Conservation (phyloP, 1,284 basidiomycete genomes). For the Boletus hoseneyae region DNA sequence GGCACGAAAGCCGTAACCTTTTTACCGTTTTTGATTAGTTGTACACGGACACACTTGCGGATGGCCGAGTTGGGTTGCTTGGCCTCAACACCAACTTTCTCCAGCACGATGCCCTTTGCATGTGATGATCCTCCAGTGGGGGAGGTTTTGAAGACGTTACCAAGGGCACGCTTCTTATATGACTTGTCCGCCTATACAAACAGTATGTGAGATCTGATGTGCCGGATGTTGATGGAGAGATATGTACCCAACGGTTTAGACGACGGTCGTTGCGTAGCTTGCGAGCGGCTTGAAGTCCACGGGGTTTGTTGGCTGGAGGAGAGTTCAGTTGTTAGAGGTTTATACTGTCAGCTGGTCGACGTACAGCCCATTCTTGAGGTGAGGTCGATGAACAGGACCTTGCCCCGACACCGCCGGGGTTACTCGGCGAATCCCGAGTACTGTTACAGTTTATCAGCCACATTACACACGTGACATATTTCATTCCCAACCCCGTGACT, state of each 20-base stretch:
- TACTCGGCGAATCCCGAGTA: constrained; percentile 28
- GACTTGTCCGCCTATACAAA: constrained; percentile 85
- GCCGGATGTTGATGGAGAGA: constrained; percentile 6
- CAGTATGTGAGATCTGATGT: constrained; percentile 12
- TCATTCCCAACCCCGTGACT: too few relatives aligned
- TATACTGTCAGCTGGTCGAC: constrained; percentile 35
- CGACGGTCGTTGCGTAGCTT: constrained; percentile 95
- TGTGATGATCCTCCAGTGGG: constrained; percentile 99
- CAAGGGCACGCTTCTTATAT: constrained; percentile 99
- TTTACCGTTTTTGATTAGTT: constrained; percentile 99
- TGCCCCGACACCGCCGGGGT: constrained; percentile 10
- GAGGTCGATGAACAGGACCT: constrained; percentile 34
- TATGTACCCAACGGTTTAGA: constrained; percentile 93
- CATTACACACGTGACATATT: background rate
- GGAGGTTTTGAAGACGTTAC: constrained; percentile 99
- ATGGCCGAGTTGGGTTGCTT: constrained; percentile 99
- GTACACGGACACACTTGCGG: constrained; percentile 99
- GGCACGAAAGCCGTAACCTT: constrained; percentile 90
- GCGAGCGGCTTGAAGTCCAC: constrained; percentile 98
- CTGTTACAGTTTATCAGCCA: constrained; percentile 39
- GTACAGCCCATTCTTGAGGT: constrained; percentile 78
- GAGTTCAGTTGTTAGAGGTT: constrained; percentile 11
- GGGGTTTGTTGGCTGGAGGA: constrained; percentile 87
- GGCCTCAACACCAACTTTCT: constrained; percentile 94
- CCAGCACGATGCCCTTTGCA: constrained; percentile 99